Percentiles rank a stretch among this genome's conserved stretches.
Evolutionary conservation across 805 yeast species (phyloP).

Genomic region (Vanderwaltozyma tropicalis): DNA sequence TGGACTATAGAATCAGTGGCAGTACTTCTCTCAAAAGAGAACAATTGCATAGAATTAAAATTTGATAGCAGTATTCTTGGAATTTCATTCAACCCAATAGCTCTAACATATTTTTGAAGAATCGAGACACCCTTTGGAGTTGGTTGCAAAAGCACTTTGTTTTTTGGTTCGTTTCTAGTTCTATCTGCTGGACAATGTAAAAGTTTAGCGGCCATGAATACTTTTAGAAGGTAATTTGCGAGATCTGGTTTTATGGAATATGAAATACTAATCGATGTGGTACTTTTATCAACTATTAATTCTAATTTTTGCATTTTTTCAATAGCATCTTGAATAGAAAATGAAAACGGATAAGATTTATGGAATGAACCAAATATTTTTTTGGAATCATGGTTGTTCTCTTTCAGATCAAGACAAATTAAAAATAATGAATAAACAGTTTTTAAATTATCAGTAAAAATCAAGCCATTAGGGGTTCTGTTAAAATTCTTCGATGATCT

Average conservation of each 20-base stretch:
- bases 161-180: slow-evolving; percentile 42
- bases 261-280: slow-evolving; percentile 44
- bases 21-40: slow-evolving; percentile 55
- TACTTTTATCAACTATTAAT: slow-evolving; percentile 37
- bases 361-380: slow-evolving; percentile 21
- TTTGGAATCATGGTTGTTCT: slow-evolving; percentile 12
- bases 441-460: slow-evolving; percentile 47
- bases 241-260: slow-evolving; percentile 43
- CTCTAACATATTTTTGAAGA: slow-evolving; percentile 48
- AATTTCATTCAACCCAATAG: slow-evolving; percentile 39
- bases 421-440: slow-evolving; percentile 48
- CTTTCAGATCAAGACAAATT: slow-evolving; percentile 33
- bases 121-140: slow-evolving; percentile 84
- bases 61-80: slow-evolving; percentile 44
- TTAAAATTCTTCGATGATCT: slow-evolving; percentile 35
- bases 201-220: slow-evolving; percentile 51
- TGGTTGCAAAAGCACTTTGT: slow-evolving; percentile 51
- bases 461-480: slow-evolving; percentile 43
- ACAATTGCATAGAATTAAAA: slow-evolving; percentile 63
- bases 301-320: slow-evolving; percentile 39
- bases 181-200: slow-evolving; percentile 69
- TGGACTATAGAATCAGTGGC: slow-evolving; percentile 47
- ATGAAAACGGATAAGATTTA: slow-evolving; percentile 41
- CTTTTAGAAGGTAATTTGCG: slow-evolving; percentile 37
- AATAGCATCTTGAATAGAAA: slow-evolving; percentile 43